Percentiles rank a stretch among this genome's conserved stretches.
phyloP scores from a whole-genome alignment of 106 monocot genomes.

The Dioscorea dumetorum region DNA sequence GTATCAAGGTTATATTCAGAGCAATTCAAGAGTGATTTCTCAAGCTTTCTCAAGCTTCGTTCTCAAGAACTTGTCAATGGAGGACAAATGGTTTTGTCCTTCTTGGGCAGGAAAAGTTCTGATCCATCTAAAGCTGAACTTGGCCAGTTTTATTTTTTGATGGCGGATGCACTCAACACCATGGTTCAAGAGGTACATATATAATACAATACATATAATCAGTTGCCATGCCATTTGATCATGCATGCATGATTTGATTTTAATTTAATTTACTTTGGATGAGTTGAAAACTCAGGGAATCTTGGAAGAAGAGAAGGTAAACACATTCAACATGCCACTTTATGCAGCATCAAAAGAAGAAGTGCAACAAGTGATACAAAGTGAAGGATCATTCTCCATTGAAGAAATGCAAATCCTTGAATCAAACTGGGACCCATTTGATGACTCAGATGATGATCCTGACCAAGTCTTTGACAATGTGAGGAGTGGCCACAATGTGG shows the following conservation, averaged over 20 bases:
- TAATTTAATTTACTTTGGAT: too few relatives aligned
- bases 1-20: slow-evolving; percentile 1
- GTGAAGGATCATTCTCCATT: slow-evolving; percentile 19
- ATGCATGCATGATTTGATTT: too few relatives aligned
- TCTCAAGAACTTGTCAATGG: slow-evolving; percentile 11
- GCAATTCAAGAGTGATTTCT: slow-evolving; percentile 27
- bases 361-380: slow-evolving; percentile 9
- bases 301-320: not conserved
- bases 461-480: not conserved
- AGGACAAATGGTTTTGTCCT: slow-evolving; percentile 20
- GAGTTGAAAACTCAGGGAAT: too few relatives aligned
- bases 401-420: slow-evolving; percentile 9
- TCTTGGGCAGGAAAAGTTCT: slow-evolving; percentile 12
- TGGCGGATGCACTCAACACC: slow-evolving; percentile 21
- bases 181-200: slow-evolving; percentile 31
- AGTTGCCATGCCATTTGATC: too few relatives aligned
- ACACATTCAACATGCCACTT: not conserved
- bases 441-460: slow-evolving; percentile 8
- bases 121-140: slow-evolving; percentile 4
- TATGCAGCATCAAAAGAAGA: slow-evolving; percentile 29
- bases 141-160: not conserved
- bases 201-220: too few relatives aligned
- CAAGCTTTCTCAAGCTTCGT: slow-evolving; percentile 7
- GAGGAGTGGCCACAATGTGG: slow-evolving; percentile 20
- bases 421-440: slow-evolving; percentile 18